Evolutionary conservation across 306 rosid species (phyloP).

Genomic region (Bauhinia variegata): DNA sequence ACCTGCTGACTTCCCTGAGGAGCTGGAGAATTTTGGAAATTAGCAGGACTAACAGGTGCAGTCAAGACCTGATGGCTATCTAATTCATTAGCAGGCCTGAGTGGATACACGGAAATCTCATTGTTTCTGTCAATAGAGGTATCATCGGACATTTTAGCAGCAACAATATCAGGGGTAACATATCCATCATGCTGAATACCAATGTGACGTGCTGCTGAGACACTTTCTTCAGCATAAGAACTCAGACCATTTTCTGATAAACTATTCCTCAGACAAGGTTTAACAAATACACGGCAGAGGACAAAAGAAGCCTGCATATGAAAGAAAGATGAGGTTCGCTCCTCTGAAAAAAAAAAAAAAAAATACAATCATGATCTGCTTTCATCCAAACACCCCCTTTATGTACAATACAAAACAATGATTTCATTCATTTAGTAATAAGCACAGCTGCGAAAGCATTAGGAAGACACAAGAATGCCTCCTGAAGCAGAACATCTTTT

Average conservation of each 20-base stretch:
- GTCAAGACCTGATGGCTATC: conserved; percentile 34
- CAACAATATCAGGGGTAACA: conserved; percentile 29
- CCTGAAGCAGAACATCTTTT: not conserved
- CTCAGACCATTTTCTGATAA: conserved; percentile 54
- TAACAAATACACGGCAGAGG: conserved; percentile 61
- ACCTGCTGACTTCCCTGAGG: conserved; percentile 47
- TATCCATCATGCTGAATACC: conserved; percentile 60
- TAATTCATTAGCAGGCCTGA: conserved; percentile 30
- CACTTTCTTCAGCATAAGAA: conserved; percentile 62
- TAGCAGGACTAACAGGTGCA: conserved; percentile 35
- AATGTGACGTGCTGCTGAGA: conserved; percentile 52
- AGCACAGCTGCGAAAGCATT: not conserved
- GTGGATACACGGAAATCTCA: conserved; percentile 36
- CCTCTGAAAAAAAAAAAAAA: not conserved
- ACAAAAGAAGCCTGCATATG: conserved; percentile 59
- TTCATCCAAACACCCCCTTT: not conserved
- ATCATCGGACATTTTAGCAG: conserved; percentile 36
- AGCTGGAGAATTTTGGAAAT: not conserved
- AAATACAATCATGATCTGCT: not conserved
- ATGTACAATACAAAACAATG: not conserved
- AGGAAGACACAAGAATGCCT: not conserved
- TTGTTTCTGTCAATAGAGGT: conserved; percentile 37
- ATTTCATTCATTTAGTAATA: not conserved
- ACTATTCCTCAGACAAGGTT: conserved; percentile 41
- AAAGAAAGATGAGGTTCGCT: conserved; percentile 8